These are phyloP conservation scores for Penicillium dipodomyicola DNA, from an alignment of 495 filamentous ascomycete genomes.

Conservation along the genomic window DNA sequence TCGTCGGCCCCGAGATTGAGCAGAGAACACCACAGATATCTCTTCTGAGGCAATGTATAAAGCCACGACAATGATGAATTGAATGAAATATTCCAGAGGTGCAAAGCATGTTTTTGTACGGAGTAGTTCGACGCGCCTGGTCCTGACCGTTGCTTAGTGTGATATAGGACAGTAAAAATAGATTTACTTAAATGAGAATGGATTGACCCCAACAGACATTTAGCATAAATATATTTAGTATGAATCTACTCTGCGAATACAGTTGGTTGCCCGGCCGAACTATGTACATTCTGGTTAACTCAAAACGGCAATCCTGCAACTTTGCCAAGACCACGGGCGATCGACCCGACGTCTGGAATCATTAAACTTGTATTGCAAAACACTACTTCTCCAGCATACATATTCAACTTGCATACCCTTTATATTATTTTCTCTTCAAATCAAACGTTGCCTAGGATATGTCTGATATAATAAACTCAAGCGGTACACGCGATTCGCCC, in stretches of 20 bases:
- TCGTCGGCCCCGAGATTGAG: neutral
- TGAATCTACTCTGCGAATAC: conserved; percentile 14
- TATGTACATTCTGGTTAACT: conserved; percentile 16
- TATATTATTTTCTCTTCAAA: neutral
- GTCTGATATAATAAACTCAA: neutral
- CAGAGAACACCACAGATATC: neutral
- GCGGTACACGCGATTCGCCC: conserved; percentile 2
- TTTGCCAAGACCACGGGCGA: conserved; percentile 38
- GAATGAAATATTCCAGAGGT: neutral
- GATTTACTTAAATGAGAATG: too few relatives aligned
- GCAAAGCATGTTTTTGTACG: neutral
- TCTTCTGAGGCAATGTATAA: conserved; percentile 2
- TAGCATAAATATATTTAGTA: neutral
- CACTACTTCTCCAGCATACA: conserved; percentile 2
- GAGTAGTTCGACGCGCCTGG: neutral
- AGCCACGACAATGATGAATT: conserved; percentile 3
- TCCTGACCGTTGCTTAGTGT: neutral
- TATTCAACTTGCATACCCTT: neutral
- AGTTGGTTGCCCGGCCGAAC: conserved; percentile 41
- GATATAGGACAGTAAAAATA: neutral
- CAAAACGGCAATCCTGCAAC: conserved; percentile 19
- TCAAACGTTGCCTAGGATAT: neutral
- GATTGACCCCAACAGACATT: too few relatives aligned
- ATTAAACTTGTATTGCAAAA: conserved; percentile 5
- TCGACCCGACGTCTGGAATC: conserved; percentile 12